phyloP scores from a whole-genome alignment of 495 filamentous ascomycete species.

The Neurospora sp. region DNA sequence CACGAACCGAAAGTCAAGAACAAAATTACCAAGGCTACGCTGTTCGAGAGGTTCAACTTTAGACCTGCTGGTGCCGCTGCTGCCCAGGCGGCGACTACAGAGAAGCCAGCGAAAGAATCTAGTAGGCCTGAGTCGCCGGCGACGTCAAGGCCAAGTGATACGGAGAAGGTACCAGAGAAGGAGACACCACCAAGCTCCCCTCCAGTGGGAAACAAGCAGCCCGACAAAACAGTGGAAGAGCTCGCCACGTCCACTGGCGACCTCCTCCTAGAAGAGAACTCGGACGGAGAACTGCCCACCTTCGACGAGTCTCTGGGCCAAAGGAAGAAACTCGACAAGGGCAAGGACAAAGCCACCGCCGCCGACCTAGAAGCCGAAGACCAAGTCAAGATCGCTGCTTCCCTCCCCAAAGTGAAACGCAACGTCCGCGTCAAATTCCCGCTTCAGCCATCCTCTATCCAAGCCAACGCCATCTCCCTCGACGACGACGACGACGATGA shows the following conservation, averaged over 20 bases:
- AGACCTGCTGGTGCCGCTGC: constrained; percentile 29
- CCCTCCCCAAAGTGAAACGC: constrained; percentile 18
- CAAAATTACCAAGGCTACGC: constrained; percentile 74
- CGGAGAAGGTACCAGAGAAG: background rate
- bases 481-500: constrained; percentile 30
- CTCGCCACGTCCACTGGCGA: background rate
- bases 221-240: background rate
- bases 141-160: background rate
- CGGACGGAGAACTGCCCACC: constrained; percentile 21
- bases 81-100: background rate
- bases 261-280: constrained; percentile 9
- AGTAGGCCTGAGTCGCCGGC: constrained; percentile 29
- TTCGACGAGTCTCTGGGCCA: constrained; percentile 20
- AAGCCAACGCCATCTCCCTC: constrained; percentile 17
- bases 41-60: constrained; percentile 80
- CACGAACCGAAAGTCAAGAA: constrained; percentile 86
- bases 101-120: constrained; percentile 30
- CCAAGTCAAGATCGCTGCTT: background rate
- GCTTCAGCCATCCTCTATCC: constrained; percentile 1
- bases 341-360: constrained; percentile 41
- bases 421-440: constrained; percentile 35
- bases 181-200: constrained; percentile 47
- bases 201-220: constrained; percentile 19
- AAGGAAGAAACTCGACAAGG: constrained; percentile 36
- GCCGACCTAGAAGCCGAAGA: constrained; percentile 13